Base-by-base conservation (phyloP, 225 moss, liverwort and hornwort species). In the Sphagnum tenellum region DNA sequence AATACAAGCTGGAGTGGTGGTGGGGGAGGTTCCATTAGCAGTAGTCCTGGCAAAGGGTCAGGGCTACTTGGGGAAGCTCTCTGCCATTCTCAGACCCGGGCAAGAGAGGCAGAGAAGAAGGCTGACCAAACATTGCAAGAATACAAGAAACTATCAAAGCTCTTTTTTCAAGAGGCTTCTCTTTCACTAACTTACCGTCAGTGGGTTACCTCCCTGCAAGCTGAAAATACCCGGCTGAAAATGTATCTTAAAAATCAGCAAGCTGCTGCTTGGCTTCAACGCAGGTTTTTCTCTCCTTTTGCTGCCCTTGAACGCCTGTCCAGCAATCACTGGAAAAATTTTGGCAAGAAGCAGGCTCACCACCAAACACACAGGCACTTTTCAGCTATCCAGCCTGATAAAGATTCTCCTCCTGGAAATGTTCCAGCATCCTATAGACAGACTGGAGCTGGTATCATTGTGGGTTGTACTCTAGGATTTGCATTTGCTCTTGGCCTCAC, bases 21-120 rank as follows among this genome's bases (percentile, higher is more conserved):
- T 66, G 77, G 77, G 9, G 82, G 76, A 58, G 77, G 49, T 9
- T 68, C 59, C 12, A 69, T 64, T 64, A 73, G 50, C 10, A 77
- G 69, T 75, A 69, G 77, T 57, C 54, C 63, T 64, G 80, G 74
- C 12, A 87, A 78, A 65, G 81, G 77, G 9, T 82, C 85, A 62
- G 81, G 79, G 69, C 75, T 87, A 13, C 62, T 94, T 56, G 91
- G 85, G 60, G 87, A 94, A 81, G 94, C 94, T 8, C 71, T 94
- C 45, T 91, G 94, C 67, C 91, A 87, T 69, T 91, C 94, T 9
- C 91, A 89, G 65, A 94, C 91, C 54, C 79, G 94, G 76, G 94
- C 94, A 60, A 79, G 94, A 72, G 89, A 91, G 75, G 91, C 91
- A 55, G 91, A 89, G 73, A 82, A 84, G 67, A 85, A 76, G 79